Evolutionary conservation across 2,329 filamentous ascomycete genomes (phyloP).

Genomic region (Aspergillus nomiae): DNA sequence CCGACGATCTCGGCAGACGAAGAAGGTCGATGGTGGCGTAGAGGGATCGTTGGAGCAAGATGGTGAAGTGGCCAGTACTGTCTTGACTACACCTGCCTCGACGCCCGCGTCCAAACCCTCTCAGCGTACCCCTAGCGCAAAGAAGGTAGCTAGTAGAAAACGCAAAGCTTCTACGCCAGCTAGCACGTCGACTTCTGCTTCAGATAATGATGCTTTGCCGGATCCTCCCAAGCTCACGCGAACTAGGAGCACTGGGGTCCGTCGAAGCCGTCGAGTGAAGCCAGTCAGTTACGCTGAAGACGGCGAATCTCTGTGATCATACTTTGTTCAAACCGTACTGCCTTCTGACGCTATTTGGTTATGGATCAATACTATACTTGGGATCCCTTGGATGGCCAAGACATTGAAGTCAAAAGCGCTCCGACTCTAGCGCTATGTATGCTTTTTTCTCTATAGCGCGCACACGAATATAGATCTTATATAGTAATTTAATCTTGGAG

Average conservation of each 20-base stretch:
- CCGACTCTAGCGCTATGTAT: not conserved
- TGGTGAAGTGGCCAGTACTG: conserved; percentile 9
- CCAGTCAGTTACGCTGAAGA: conserved; percentile 40
- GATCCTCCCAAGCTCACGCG: conserved; percentile 14
- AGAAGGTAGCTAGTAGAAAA: conserved; percentile 28
- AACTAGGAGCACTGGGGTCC: conserved; percentile 13
- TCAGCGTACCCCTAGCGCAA: conserved; percentile 15
- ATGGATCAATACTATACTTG: not conserved
- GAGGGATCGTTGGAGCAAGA: conserved; percentile 4
- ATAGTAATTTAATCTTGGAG: not conserved
- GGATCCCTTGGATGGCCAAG: no score
- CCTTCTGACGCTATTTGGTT: not conserved
- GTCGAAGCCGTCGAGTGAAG: conserved; percentile 35
- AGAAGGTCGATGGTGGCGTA: conserved; percentile 18
- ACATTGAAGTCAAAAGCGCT: not conserved
- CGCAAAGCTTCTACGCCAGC: conserved; percentile 30
- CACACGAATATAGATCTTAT: not conserved
- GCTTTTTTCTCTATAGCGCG: not conserved
- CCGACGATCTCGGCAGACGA: conserved; percentile 17
- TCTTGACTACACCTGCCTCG: conserved; percentile 19
- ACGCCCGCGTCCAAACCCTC: conserved; percentile 13
- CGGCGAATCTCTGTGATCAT: conserved; percentile 23
- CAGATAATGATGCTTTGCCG: conserved; percentile 22
- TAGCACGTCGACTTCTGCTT: conserved; percentile 29
- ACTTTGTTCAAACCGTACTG: not conserved